These are phyloP conservation scores for Wickerhamomyces ciferrii DNA, from an alignment of 805 yeast species.

Conservation along the genomic window DNA sequence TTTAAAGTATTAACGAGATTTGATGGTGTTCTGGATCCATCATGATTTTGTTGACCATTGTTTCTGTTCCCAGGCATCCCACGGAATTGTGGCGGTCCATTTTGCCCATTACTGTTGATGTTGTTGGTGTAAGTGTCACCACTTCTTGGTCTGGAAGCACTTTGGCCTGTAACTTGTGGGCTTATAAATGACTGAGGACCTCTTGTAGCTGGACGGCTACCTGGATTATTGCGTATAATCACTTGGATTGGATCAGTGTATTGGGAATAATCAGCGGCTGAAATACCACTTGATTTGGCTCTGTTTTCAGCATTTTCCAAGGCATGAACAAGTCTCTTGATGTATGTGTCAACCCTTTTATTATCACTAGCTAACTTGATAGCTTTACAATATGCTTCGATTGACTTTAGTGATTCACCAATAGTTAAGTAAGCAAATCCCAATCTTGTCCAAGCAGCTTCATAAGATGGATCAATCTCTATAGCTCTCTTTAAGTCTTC, in stretches of 20 bases:
- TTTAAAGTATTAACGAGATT: background rate
- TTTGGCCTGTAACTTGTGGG: background rate
- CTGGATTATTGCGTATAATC: background rate
- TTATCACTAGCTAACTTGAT: slow-evolving; percentile 16
- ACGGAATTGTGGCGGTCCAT: background rate
- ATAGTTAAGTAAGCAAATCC: slow-evolving; percentile 29
- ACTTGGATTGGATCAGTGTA: background rate
- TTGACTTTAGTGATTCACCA: slow-evolving; percentile 31
- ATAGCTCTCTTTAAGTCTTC: slow-evolving; percentile 28
- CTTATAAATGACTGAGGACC: background rate
- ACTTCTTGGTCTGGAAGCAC: background rate
- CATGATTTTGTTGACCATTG: background rate
- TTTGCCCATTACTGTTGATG: background rate
- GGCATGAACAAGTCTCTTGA: slow-evolving; percentile 11
- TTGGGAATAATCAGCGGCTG: background rate
- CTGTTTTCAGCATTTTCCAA: slow-evolving; percentile 12
- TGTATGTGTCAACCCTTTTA: slow-evolving; percentile 7
- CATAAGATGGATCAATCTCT: slow-evolving; percentile 26
- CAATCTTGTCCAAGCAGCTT: slow-evolving; percentile 34
- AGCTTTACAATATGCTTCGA: slow-evolving; percentile 31
- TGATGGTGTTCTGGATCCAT: background rate
- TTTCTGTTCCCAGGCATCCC: background rate
- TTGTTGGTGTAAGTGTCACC: background rate
- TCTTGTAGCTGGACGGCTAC: background rate
- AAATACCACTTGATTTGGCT: slow-evolving; percentile 10